Base-by-base conservation (phyloP, 352 stramenopile genomes). In the Thalassiosira pacifica region DNA sequence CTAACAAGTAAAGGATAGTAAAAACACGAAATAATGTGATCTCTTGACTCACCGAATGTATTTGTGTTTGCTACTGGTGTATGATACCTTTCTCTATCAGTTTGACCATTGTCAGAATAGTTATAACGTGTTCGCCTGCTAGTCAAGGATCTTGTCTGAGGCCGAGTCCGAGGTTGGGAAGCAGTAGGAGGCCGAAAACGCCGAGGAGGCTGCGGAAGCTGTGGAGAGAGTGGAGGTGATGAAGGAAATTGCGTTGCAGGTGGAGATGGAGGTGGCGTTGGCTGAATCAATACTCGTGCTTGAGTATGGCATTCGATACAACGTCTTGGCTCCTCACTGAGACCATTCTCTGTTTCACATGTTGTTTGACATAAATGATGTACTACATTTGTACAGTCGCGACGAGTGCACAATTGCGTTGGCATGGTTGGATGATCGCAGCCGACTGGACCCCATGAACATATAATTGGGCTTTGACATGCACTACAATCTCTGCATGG, bases 331-430 rank as follows among this genome's bases (percentile, higher is more conserved):
- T 59, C 48, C 48, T 59, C 48, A 59, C 4, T 59, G 10, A 59
- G n/a, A 59, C 48, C 10, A 59, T 59, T 59, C 48, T 59, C 48
- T 59, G 48, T 59, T 59, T 59, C 48, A 19, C 48, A 59, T 59
- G 48, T 59, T 59, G 48, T 59, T 59, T 59, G 48, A 59, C 48
- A 59, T 59, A 59, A 59, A 59, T 59, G 48, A 59, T 59, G 48
- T 59, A 59, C 48, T 59, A 59, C 48, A 59, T 59, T 59, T 59
- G 48, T 59, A 59, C 48, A 59, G 48, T 59, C 48, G 18, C 48
- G 48, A 59, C 48, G 48, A 59, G 48, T 59, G 48, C 48, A 59
- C 48, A 59, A 59, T 59, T 59, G 48, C 48, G 48, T 59, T 59
- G 48, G 48, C 48, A 59, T 59, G 48, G 37, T 48, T 48, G 37